These are phyloP conservation scores for Triticum monococcum DNA, from an alignment of 176 grass and related monocot genomes.

Conservation along the genomic window DNA sequence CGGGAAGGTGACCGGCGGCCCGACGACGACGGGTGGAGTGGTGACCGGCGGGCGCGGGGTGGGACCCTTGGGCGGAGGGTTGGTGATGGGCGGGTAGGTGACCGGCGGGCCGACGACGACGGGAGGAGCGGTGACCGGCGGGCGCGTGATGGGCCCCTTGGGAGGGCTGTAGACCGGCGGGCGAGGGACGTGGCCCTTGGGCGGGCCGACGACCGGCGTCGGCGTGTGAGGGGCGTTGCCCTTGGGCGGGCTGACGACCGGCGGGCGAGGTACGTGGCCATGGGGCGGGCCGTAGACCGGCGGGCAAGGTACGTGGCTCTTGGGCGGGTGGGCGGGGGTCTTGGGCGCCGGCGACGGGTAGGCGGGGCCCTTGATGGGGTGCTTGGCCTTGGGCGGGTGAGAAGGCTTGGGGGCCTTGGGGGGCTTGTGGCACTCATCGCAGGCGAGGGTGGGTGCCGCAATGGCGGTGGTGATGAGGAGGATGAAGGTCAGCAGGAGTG, in stretches of 20 bases:
- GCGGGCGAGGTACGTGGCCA: constrained; percentile 8
- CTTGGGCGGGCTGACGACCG: constrained; percentile 25
- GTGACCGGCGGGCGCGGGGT: too few relatives aligned
- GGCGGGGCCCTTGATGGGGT: constrained; percentile 7
- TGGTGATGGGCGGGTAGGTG: too few relatives aligned
- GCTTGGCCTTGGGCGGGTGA: constrained; percentile 19
- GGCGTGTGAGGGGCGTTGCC: constrained; percentile 4
- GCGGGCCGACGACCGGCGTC: constrained; percentile 15
- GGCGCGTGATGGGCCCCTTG: background rate
- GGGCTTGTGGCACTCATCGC: constrained; percentile 49
- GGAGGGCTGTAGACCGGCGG: too few relatives aligned
- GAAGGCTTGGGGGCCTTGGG: constrained; percentile 46
- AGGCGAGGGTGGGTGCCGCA: constrained; percentile 45
- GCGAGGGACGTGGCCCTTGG: background rate
- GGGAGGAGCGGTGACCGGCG: too few relatives aligned
- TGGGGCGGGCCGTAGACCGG: constrained; percentile 24
- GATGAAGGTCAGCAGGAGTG: constrained; percentile 54
- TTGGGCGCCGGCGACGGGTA: too few relatives aligned
- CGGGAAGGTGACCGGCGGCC: too few relatives aligned
- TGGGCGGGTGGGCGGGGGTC: too few relatives aligned
- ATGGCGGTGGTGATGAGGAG: constrained; percentile 64
- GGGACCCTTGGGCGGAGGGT: too few relatives aligned
- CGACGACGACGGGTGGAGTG: too few relatives aligned
- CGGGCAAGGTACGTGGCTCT: background rate
- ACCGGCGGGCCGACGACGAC: too few relatives aligned